phyloP scores from a whole-genome alignment of 768 basidiomycete species.

The Panellus pusillus region DNA sequence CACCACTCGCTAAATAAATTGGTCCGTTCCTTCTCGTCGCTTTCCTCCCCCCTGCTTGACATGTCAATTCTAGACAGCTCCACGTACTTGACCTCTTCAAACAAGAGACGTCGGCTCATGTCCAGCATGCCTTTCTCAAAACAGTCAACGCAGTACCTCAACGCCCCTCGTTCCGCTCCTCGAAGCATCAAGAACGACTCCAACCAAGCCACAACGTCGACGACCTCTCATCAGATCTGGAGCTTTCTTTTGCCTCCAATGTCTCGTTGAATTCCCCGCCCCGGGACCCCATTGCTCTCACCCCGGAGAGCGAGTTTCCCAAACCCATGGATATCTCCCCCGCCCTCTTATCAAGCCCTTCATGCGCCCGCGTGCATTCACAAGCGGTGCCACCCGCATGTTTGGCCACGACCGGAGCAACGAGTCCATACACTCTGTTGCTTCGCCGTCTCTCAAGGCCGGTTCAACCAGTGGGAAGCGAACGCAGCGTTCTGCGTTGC shows the following conservation, averaged over 20 bases:
- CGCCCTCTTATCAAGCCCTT: conserved; percentile 35
- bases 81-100: conserved; percentile 39
- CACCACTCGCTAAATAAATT: conserved; percentile 19
- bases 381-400: conserved; percentile 55
- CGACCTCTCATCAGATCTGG: conserved; percentile 73
- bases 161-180: conserved; percentile 43
- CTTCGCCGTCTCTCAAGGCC: conserved; percentile 32
- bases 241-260: conserved; percentile 79
- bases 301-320: conserved; percentile 49
- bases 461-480: conserved; percentile 47
- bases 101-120: conserved; percentile 39
- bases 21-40: conserved; percentile 21
- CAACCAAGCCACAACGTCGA: conserved; percentile 54
- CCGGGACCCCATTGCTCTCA: conserved; percentile 43
- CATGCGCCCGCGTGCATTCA: conserved; percentile 63
- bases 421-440: conserved; percentile 33
- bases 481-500: conserved; percentile 62
- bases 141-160: conserved; percentile 42
- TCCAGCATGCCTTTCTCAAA: conserved; percentile 55
- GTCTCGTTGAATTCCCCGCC: conserved; percentile 79
- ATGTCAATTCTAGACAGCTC: conserved; percentile 42
- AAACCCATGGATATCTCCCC: conserved; percentile 87
- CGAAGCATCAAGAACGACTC: conserved; percentile 49
- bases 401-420: conserved; percentile 81
- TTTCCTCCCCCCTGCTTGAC: conserved; percentile 22